Evolutionary conservation across 2,329 filamentous ascomycete genomes (phyloP), one percentile per base, ranked within the genome.

Genomic region (Acrodontium crateriforme): DNA sequence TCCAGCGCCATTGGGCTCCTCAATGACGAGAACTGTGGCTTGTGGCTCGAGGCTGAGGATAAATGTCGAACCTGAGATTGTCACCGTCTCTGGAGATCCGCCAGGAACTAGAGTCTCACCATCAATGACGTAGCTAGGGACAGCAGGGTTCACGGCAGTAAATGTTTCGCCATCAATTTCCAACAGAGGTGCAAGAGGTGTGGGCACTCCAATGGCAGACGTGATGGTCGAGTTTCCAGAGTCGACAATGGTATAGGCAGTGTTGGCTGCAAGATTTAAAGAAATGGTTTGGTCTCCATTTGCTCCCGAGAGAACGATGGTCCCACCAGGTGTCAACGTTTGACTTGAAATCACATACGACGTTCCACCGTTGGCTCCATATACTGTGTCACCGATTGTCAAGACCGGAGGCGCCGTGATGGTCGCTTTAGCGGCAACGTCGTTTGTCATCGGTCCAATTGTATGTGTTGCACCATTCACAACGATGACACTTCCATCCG

Each of bases 81-180:
- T 42, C 9, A 45, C 42, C 7, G 45, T 49, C 15, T 45, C 44
- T 6, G 32, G 34, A n/a, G n/a, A n/a, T 6, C 50, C 47, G 7
- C 52, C 54, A 0, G 58, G 53, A 1, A 50, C 57, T 5, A 62
- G 47, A 3, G 49, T 45, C 9, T 47, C 40, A 3, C 49, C 50
- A 13, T 44, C 46, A 21, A 62, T 52, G 1, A 53, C 18, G 32
- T 57, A 59, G 0, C 44, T 47, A n/a, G n/a, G n/a, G n/a, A n/a
- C n/a, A 1, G 49, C 49, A 6, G 52, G 52, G 7, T 42, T 32
- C 5, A 47, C 30, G 6, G 50, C 45, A 6, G 36, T 46, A 37
- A 47, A 52, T 2, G 34, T 45, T 18, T 45, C 27, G 6, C 38
- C 42, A 7, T 40, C 45, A 16, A 54, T 41, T 4, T 47, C 52